Percentiles rank a stretch among this genome's conserved stretches.
These are phyloP conservation scores for Plectosphaerella sp. DNA, from an alignment of 2,329 filamentous ascomycete species.

Conservation along the genomic window DNA sequence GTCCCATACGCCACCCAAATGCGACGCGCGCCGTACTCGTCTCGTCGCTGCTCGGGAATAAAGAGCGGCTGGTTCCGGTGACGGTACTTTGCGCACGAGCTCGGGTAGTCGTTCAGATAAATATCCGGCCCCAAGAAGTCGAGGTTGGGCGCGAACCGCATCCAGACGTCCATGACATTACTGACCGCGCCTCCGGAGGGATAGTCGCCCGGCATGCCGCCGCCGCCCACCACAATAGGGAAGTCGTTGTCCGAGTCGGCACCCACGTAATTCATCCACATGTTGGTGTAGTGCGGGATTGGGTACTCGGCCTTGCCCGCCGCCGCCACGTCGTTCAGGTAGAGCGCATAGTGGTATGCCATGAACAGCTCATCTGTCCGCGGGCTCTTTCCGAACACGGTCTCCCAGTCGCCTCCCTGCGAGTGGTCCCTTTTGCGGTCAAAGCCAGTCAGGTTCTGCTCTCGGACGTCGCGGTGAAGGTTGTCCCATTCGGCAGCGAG, in stretches of 20 bases:
- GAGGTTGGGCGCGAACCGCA: slow-evolving; percentile 27
- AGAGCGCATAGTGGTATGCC: slow-evolving; percentile 21
- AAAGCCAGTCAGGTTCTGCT: not conserved
- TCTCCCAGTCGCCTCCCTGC: slow-evolving; percentile 16
- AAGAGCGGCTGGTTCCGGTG: slow-evolving; percentile 36
- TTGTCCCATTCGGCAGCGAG: not conserved
- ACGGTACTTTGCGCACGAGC: slow-evolving; percentile 31
- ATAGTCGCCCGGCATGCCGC: slow-evolving; percentile 21
- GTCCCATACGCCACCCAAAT: slow-evolving; percentile 31
- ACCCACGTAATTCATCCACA: slow-evolving; percentile 21
- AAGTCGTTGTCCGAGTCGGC: slow-evolving; percentile 13
- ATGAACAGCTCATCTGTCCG: slow-evolving; percentile 17
- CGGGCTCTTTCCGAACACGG: slow-evolving; percentile 20
- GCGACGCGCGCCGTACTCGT: slow-evolving; percentile 32
- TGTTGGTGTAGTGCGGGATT: slow-evolving; percentile 19
- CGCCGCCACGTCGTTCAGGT: slow-evolving; percentile 18
- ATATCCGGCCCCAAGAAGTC: slow-evolving; percentile 38
- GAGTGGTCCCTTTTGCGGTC: not conserved
- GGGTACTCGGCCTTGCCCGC: slow-evolving; percentile 17
- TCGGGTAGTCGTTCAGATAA: slow-evolving; percentile 30
- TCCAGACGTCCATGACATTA: slow-evolving; percentile 26
- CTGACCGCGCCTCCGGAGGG: slow-evolving; percentile 19
- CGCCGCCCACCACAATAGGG: slow-evolving; percentile 19
- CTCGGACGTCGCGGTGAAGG: slow-evolving; percentile 3
- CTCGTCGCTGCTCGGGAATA: slow-evolving; percentile 42